Evolutionary conservation across 306 rosid species (phyloP), one percentile per base, ranked within the genome.

Genomic region (Cyclanthera cordifolia): DNA sequence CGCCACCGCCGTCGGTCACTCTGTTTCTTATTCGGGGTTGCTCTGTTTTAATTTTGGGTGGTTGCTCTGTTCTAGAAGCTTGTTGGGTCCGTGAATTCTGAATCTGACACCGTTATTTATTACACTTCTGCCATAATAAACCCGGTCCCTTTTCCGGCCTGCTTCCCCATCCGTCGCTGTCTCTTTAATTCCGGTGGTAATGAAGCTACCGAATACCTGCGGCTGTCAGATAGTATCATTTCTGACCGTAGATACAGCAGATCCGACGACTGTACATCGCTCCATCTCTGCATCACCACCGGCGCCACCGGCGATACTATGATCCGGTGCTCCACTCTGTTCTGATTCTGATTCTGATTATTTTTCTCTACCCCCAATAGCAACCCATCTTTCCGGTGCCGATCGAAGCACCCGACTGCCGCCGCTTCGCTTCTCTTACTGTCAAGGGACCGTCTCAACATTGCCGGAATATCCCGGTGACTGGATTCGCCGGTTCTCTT

Each of bases 51-150:
- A 9, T 20, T 20, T 53, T 8, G 2, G 2, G 32, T 28, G 20
- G 30, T 11, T 53, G 32, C 32, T 53, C 59, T 53, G 59, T 53
- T 53, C 59, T 53, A 53, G 59, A 53, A 53, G 39, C 19, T 55
- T 11, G 75, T 82, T 85, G 46, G 88, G 32, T 87, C 93, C 72
- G 90, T 87, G 79, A 87, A 81, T 70, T 93, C 95, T 70, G 95
- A 93, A 88, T 80, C 84, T 71, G 66, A 67, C 24, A 20, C 27
- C 8, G 28, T 61, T 19, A 57, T 80, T 87, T 43, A 85, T 81
- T 81, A 73, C 80, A 21, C 74, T 57, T 7, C 84, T 87, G 67
- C 67, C 67, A 59, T 59, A 8, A 34, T 59, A 25, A 34, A 55
- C 75, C 75, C 72, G 64, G 48, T 2, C 50, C 53, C 77, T 55